Base-by-base conservation (phyloP, 2,329 filamentous ascomycete species). In the Chaetomiaceae sp. region DNA sequence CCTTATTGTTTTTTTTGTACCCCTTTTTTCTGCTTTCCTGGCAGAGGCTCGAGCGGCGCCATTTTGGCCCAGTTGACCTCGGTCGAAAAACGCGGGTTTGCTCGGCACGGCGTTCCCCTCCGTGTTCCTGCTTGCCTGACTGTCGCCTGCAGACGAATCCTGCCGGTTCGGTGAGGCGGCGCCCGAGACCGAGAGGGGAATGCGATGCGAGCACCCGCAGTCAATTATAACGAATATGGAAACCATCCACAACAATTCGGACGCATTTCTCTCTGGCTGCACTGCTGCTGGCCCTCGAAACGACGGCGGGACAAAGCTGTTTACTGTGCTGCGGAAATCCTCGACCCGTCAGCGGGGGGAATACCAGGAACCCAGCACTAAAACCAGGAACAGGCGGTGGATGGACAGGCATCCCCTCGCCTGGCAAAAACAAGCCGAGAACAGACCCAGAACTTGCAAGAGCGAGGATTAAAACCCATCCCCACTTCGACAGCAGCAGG, bases 21-120 rank as follows among this genome's bases (percentile, higher is more conserved):
- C 33, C 20, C 18, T 38, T 25, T 32, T 10, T 30, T 10, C 16
- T 43, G 16, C 40, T 32, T 40, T n/a, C n/a, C 21, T 32, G 27
- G 11, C 13, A 18, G 11, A 23, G 46, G 46, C 36, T 40, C 36
- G 36, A 48, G 46, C 46, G 46, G 46, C 46, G 25, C 27, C 27
- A 48, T 21, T 13, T 38, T 13, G 5, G 3, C 14, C 10, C 20
- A 10, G 1, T 40, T 14, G 8, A 34, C 32, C 8, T 18, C 18
- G 36, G 21, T 2, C 4, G 18, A 38, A 8, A 18, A 11, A 21
- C 6, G 9, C n/a, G 9, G 30, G 5, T 29, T 14, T 23, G 16
- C 27, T 44, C 13, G 13, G 29, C 43, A 25, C 4, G 2, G 20
- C 2, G 14, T n/a, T 14, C 5, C 11, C 18, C 18, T 30, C 41